These are phyloP conservation scores for Trypanosoma rangeli DNA, from an alignment of 208 protist genomes.

Conservation along the genomic window DNA sequence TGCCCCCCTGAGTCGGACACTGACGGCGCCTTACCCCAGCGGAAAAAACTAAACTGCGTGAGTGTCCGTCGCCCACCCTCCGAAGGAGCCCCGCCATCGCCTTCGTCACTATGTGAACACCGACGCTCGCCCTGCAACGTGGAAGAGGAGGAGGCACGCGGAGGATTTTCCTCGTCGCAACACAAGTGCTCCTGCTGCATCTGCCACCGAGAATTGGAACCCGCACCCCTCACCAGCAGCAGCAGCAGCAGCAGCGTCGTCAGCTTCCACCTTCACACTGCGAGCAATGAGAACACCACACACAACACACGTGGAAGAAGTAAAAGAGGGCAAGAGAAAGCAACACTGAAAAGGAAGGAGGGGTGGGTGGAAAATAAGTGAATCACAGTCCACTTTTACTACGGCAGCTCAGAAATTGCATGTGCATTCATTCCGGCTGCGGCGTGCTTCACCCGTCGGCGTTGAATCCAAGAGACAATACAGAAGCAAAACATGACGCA, in stretches of 20 bases:
- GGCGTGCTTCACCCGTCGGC: background rate
- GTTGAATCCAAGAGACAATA: no score
- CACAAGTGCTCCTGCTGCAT: background rate
- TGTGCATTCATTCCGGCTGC: background rate
- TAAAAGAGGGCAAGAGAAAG: constrained; percentile 7
- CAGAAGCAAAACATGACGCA: background rate
- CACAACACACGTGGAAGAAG: background rate
- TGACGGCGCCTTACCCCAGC: background rate
- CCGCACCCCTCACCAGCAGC: background rate
- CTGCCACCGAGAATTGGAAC: background rate
- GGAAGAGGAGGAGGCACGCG: background rate
- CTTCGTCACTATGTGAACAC: background rate
- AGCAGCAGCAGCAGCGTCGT: no score
- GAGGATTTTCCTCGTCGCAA: background rate
- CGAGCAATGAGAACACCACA: background rate
- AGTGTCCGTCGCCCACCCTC: background rate
- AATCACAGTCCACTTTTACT: background rate
- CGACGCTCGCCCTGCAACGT: background rate
- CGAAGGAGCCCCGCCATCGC: background rate
- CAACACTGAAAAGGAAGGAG: background rate
- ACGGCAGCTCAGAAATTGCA: background rate
- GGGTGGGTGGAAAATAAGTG: background rate
- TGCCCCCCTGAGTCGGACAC: background rate
- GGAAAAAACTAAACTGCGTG: constrained; percentile 1
- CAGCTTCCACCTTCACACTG: background rate